A percentile compares a stretch with the other conserved stretches of the same genome.
phyloP scores from a whole-genome alignment of 2,329 filamentous ascomycete genomes.

The Cercospora sp. region DNA sequence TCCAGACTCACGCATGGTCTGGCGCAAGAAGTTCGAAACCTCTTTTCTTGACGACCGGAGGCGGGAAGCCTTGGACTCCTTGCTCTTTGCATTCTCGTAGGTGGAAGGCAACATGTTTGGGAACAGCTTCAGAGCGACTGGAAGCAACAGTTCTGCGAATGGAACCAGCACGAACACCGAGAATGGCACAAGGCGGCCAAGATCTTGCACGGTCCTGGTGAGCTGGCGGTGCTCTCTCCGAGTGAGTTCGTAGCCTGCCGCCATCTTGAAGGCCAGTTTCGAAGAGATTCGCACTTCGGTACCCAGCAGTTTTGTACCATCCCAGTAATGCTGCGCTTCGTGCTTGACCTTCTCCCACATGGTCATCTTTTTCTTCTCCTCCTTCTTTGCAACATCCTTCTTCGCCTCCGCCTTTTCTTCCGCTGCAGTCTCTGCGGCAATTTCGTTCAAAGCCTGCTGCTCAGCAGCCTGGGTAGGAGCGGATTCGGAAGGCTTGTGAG shows the following conservation, averaged over 20 bases:
- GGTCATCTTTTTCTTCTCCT: conserved; percentile 82
- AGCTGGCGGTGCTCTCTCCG: conserved; percentile 90
- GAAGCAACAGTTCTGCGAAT: conserved; percentile 89
- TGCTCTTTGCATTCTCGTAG: conserved; percentile 87
- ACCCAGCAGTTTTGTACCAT: conserved; percentile 91
- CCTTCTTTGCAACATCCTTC: conserved; percentile 60
- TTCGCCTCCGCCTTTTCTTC: conserved; percentile 53
- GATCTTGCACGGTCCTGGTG: conserved; percentile 87
- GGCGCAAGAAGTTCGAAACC: conserved; percentile 84
- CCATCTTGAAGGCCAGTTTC: conserved; percentile 92
- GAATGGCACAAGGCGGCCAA: conserved; percentile 89
- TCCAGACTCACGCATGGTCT: conserved; percentile 90
- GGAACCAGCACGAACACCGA: conserved; percentile 96
- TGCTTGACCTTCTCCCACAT: conserved; percentile 92
- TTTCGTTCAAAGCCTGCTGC: conserved; percentile 58
- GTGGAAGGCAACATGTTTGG: conserved; percentile 97
- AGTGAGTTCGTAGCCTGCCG: conserved; percentile 92
- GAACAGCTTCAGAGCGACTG: conserved; percentile 89
- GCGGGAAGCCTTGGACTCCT: conserved; percentile 80
- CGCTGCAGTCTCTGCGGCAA: conserved; percentile 61
- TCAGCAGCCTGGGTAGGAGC: conserved; percentile 52
- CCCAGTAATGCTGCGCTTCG: conserved; percentile 93
- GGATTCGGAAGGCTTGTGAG: conserved; percentile 44
- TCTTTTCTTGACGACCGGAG: conserved; percentile 87
- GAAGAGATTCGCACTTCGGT: conserved; percentile 93